Conservation (phyloP, 345 rosid species). For the Luvunga scandens region DNA sequence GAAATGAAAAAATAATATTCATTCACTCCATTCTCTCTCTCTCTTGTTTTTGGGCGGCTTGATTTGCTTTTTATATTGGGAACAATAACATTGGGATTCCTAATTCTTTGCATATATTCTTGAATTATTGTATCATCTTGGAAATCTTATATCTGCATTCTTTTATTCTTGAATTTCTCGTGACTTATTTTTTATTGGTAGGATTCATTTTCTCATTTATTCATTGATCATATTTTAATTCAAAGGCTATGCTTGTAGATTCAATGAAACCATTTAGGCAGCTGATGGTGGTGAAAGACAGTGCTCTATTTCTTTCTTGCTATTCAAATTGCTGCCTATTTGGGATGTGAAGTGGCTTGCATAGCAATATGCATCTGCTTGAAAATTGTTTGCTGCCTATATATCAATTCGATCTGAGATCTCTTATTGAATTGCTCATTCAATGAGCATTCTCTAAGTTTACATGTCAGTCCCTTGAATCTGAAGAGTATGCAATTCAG, state of each 20-base stretch:
- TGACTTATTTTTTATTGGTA: constrained; percentile 26
- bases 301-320: constrained; percentile 72
- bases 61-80: no score
- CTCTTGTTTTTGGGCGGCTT: neutral
- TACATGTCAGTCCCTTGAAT: neutral
- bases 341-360: constrained; percentile 25
- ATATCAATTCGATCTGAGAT: no score
- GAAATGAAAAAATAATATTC: no score
- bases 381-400: neutral
- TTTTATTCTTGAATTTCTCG: constrained; percentile 3
- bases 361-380: neutral
- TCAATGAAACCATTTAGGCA: constrained; percentile 83
- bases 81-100: no score
- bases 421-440: no score
- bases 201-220: constrained; percentile 63
- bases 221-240: constrained; percentile 25
- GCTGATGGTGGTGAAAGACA: constrained; percentile 78
- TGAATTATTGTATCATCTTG: neutral
- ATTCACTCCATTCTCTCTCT: no score
- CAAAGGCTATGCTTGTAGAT: constrained; percentile 50
- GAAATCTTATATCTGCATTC: neutral
- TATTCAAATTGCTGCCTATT: constrained; percentile 88
- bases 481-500: no score
- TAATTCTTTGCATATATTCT: no score
- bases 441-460: no score